Evolutionary conservation across 163 green algal species (phyloP), one percentile per base, ranked within the genome.

Genomic region (Chloromonas sp.): DNA sequence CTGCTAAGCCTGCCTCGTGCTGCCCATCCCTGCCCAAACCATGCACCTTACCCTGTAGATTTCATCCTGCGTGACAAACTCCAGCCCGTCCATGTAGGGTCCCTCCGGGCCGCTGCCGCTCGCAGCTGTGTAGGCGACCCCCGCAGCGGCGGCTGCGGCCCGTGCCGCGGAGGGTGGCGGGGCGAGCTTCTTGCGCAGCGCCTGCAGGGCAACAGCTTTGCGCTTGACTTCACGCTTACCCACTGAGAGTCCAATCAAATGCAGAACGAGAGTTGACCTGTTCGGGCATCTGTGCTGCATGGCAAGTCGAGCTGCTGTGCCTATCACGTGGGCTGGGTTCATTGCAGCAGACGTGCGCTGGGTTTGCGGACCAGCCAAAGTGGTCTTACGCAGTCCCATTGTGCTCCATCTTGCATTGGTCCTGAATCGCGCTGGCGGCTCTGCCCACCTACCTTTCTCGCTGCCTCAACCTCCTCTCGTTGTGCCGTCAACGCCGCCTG

Each of bases 51-150:
- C 92, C 92, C 96, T 97, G 89, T 92, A 93, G 58, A 96, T 89
- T 81, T 98, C 95, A 86, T 97, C 94, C 84, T 92, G 87, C 14
- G 85, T 84, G 15, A 88, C 86, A 61, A 88, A 92, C 74, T 91
- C 88, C 13, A 61, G 78, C 3, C 87, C 86, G 8, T 83, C 89
- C n/a, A 94, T 79, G 84, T 91, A 93, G 0, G 59, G 71, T n/a
- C 61, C 58, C n/a, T 58, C 15, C 59, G 0, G 61, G 82, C 78
- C 58, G 70, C 76, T 58, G 71, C 61, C 71, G 83, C 81, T 70
- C 36, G 81, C 79, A 71, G 8, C 58, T 13, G 70, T n/a, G 11
- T 0, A 74, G 2, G 71, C 61, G 2, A 71, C 81, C 14, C 81
- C 86, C 58, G 79, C 84, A 13, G 88, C 85, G 5, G 87, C 84